phyloP scores from a whole-genome alignment of 345 rosid species.

The Camelina neglecta region DNA sequence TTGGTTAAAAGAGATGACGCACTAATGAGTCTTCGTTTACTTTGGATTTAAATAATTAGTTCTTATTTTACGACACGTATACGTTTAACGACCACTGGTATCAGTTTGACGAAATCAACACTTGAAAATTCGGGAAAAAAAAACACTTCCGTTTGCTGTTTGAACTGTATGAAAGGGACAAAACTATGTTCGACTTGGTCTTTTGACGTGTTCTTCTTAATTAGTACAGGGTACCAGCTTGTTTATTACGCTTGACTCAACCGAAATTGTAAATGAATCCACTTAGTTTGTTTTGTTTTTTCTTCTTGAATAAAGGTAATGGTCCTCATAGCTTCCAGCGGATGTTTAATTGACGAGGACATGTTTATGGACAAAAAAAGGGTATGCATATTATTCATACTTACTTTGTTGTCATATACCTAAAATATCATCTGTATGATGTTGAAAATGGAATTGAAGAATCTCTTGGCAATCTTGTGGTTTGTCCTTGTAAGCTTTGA shows the following conservation, averaged over 20 bases:
- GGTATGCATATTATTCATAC: not conserved
- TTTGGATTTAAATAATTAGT: not conserved
- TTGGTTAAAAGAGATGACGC: not conserved
- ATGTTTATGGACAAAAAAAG: not conserved
- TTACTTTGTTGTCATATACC: not conserved
- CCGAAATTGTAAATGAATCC: not conserved
- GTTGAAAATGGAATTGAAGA: slow-evolving; percentile 21
- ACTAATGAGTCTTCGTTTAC: not conserved
- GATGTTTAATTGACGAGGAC: not conserved
- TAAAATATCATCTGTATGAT: not conserved
- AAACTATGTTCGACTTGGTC: not conserved
- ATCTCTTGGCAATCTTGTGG: slow-evolving; percentile 1
- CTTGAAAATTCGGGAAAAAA: not conserved
- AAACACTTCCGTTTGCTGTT: not conserved
- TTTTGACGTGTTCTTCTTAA: not conserved
- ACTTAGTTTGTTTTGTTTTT: no score
- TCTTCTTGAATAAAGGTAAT: no score
- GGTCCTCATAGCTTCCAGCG: not conserved
- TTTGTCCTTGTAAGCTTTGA: slow-evolving; percentile 1
- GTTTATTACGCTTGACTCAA: not conserved
- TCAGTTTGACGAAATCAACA: slow-evolving; percentile 3
- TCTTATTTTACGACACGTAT: no score
- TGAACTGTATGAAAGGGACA: no score
- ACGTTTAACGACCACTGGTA: not conserved
- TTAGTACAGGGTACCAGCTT: not conserved